Evolutionary conservation across 371 early-diverging fungal genomes (phyloP).

Genomic region (Mucor circinelloides): DNA sequence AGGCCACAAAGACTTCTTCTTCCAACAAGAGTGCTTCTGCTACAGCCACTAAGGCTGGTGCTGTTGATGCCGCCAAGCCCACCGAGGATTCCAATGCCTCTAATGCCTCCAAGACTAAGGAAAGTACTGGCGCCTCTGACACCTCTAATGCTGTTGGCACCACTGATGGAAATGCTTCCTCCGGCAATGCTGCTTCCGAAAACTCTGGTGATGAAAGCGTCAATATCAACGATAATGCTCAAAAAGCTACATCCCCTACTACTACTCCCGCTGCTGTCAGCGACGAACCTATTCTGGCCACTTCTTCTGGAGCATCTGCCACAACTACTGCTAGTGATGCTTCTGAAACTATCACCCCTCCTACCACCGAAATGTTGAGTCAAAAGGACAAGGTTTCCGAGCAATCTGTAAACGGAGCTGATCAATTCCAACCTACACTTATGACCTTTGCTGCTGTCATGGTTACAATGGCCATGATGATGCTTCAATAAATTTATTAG

Average conservation of each 20-base stretch:
- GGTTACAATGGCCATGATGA: slow-evolving; percentile 3
- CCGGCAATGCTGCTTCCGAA: neutral
- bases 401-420: slow-evolving; percentile 2
- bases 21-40: neutral
- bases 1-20: neutral
- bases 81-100: neutral
- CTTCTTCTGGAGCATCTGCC: neutral
- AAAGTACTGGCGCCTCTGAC: neutral
- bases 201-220: neutral
- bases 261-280: neutral
- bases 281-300: neutral
- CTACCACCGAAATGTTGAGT: neutral
- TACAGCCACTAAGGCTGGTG: neutral
- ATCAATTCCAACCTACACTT: neutral
- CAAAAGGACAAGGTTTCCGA: neutral
- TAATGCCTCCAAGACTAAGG: neutral
- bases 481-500: neutral
- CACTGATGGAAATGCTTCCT: neutral
- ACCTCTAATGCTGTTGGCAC: neutral
- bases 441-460: slow-evolving; percentile 1
- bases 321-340: neutral
- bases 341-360: neutral
- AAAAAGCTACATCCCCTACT: neutral
- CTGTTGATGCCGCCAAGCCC: neutral
- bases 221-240: neutral